Base-by-base conservation (phyloP, 2,329 filamentous ascomycete genomes). In the Simplicillium aogashimaense region DNA sequence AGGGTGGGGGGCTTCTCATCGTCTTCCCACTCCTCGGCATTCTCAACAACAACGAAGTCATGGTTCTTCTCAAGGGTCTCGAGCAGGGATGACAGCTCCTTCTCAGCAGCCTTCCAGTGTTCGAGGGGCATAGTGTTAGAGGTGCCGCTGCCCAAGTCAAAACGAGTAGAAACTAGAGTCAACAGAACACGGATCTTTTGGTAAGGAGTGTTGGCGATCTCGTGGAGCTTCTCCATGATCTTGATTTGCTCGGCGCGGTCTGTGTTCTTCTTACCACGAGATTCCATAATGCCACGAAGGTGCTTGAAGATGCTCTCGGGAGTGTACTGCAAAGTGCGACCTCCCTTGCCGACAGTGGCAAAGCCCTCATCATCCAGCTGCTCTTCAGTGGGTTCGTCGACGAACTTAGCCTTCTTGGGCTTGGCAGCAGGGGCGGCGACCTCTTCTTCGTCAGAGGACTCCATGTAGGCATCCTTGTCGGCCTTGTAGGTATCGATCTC, bases 301-400 rank as follows among this genome's bases (percentile, higher is more conserved):
- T 97, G 88, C 74, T 98, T 98, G 63, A 97, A 83, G 57, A 98
- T 98, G 63, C 89, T 92, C 70, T 98, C 92, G 16, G 90, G 85
- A 11, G 94, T 98, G 65, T 94, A 97, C 55, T 86, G 81, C 43
- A 97, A 73, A 39, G 86, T 80, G 63, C 87, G 87, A 49, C 92
- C 92, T 52, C 89, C 86, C 61, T 86, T 86, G 45, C 86, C 87
- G 47, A 98, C 87, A 15, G 82, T 87, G 33, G 82, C 80, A 60
- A 95, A 98, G 45, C 88, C 92, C 53, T 88, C 86, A 46, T 94
- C 86, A 48, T 87, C 86, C 37, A 72, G 70, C n/a, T 74, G 69
- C 41, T 66, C 66, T 30, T 66, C 58, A 36, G 72, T 60, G 13
- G 70, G 55, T 11, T 63, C 53, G 49, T 76, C 69, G 10, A 55